Base-by-base conservation (phyloP, 2,329 filamentous ascomycete genomes). In the Colletotrichum simmondsii region DNA sequence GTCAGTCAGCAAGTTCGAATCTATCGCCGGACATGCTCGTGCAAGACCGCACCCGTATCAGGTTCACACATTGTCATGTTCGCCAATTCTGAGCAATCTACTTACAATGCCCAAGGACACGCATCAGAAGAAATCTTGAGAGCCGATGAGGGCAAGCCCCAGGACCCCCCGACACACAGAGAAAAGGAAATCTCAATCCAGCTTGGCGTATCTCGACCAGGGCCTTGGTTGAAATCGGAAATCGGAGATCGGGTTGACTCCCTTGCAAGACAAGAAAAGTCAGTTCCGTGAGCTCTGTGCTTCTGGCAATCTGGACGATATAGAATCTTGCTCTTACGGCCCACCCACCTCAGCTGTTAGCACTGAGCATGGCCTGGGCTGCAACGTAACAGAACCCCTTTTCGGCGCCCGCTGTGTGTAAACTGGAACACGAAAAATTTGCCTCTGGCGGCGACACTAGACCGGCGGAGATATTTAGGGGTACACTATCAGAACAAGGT, bases 401-500 rank as follows among this genome's bases (percentile, higher is more conserved):
- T 65, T 61, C 22, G 24, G 46, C 37, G 37, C 53, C 65, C 53
- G 30, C n/a, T 8, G n/a, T 42, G 59, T 32, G 37, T 30, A n/a
- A 5, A 32, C 59, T 14, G 14, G 30, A 49, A 28, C n/a, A 30
- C 16, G 19, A 57, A 70, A 65, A 52, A 14, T 60, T 61, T 61
- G 70, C 26, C 4, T 19, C 42, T 57, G 42, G 46, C 60, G 60
- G 42, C 61, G 49, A 71, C 54, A 59, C 66, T 53, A 42, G 10
- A 24, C 19, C 4, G 35, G 66, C 65, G 56, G 56, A 37, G 49
- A 57, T 35, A 52, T 30, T 32, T 42, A 71, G 66, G 70, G 71
- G 60, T n/a, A 57, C 65, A 35, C 46, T 42, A 37, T 61, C 49
- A 52, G 46, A 70, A 65, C 46, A 61, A 65, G 56, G 56, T 66